These are phyloP conservation scores for Suillus occidentalis DNA, from an alignment of 768 basidiomycete species.

Conservation along the genomic window DNA sequence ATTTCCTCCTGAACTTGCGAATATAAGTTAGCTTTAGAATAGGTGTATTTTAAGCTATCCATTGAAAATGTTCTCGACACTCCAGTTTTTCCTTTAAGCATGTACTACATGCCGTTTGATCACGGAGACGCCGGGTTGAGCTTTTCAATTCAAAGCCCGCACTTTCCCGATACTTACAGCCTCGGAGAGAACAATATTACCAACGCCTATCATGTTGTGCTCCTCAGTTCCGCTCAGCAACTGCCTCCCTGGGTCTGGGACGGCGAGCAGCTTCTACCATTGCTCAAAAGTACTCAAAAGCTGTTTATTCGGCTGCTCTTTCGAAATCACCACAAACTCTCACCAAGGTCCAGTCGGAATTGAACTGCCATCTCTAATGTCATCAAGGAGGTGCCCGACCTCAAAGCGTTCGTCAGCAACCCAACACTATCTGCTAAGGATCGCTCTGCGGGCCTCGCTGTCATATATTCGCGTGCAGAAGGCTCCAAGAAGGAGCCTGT, in stretches of 20 bases:
- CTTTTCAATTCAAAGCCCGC: conserved; percentile 7
- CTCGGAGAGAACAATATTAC: background rate
- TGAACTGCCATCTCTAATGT: conserved; percentile 67
- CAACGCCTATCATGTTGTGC: conserved; percentile 51
- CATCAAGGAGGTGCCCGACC: conserved; percentile 64
- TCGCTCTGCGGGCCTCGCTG: conserved; percentile 63
- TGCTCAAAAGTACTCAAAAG: conserved; percentile 82
- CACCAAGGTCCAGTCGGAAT: conserved; percentile 83
- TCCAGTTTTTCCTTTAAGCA: background rate
- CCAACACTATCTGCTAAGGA: conserved; percentile 88
- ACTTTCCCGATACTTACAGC: conserved; percentile 3
- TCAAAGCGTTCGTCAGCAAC: conserved; percentile 78
- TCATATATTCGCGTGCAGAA: conserved; percentile 69
- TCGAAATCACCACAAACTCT: conserved; percentile 81
- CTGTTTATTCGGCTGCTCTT: conserved; percentile 78
- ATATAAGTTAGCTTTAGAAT: background rate
- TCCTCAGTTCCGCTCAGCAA: conserved; percentile 52
- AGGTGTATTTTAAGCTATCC: background rate
- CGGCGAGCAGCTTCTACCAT: conserved; percentile 76
- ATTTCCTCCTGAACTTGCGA: background rate
- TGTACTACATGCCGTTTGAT: background rate
- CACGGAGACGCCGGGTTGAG: conserved; percentile 5
- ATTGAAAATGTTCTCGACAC: background rate
- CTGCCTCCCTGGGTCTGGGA: conserved; percentile 48
- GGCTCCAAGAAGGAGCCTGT: conserved; percentile 71